These are phyloP conservation scores for slime mould (Dictyostelium discoideum) DNA, from an alignment of 78 protist genomes.

Conservation along the genomic window dicty_2.7 NC_007089.4:4481501-4482000, in stretches of 20 bases:
- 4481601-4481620: constrained; percentile 33
- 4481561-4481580: constrained; percentile 16
- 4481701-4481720: constrained; percentile 64
- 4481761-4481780: constrained; percentile 47
- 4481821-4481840: constrained; percentile 70
- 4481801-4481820: constrained; percentile 52
- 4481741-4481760: constrained; percentile 40
- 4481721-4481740: constrained; percentile 77
- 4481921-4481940: background rate
- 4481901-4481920: background rate
- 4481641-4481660: constrained; percentile 42
- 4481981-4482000: background rate
- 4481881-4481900: constrained; percentile 31
- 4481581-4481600: constrained; percentile 22
- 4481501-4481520: constrained; percentile 45
- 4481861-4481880: constrained; percentile 10
- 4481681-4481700: constrained; percentile 42
- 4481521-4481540: constrained; percentile 56
- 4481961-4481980: constrained; percentile 6
- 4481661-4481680: constrained; percentile 27
- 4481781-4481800: constrained; percentile 57
- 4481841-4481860: constrained; percentile 46
- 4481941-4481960: background rate
- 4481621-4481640: constrained; percentile 40
- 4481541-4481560: constrained; percentile 54